Percentiles rank a stretch among this genome's conserved stretches.
These are phyloP conservation scores for Nicotiana tomentosiformis DNA, from an alignment of 257 asterid species.

Conservation along the genomic window DNA sequence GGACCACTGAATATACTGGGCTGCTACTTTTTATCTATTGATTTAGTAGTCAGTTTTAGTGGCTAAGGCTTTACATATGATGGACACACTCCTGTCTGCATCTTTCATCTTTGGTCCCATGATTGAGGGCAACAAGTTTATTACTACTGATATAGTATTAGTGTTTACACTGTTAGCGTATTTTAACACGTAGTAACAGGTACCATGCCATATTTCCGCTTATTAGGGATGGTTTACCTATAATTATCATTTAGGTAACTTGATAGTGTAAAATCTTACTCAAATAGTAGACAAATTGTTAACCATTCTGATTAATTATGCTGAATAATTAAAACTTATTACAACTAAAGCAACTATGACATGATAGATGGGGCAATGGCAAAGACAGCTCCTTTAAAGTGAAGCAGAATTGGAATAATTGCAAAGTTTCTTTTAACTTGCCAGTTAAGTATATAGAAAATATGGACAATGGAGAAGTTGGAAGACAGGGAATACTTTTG, in stretches of 20 bases:
- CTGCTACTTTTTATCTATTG: background rate
- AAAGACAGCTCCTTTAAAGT: background rate
- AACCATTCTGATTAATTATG: background rate
- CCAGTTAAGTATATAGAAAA: background rate
- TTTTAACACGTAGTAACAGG: too few relatives aligned
- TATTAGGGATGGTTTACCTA: too few relatives aligned
- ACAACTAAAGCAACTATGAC: background rate
- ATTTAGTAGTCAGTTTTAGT: background rate
- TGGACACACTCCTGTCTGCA: background rate
- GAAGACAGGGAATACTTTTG: constrained; percentile 22
- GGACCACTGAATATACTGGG: background rate
- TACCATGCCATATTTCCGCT: too few relatives aligned
- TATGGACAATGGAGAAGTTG: constrained; percentile 26
- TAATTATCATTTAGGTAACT: too few relatives aligned
- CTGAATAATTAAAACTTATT: background rate
- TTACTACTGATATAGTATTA: too few relatives aligned
- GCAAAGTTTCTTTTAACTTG: constrained; percentile 8
- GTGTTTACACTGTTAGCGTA: too few relatives aligned
- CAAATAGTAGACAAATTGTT: background rate
- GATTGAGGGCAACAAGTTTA: background rate
- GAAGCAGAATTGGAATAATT: background rate
- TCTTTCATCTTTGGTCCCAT: background rate
- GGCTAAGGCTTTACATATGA: background rate
- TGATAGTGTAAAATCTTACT: too few relatives aligned
- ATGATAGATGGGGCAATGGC: background rate